Base-by-base conservation (phyloP, 768 basidiomycete genomes). In the Suillus spraguei region DNA sequence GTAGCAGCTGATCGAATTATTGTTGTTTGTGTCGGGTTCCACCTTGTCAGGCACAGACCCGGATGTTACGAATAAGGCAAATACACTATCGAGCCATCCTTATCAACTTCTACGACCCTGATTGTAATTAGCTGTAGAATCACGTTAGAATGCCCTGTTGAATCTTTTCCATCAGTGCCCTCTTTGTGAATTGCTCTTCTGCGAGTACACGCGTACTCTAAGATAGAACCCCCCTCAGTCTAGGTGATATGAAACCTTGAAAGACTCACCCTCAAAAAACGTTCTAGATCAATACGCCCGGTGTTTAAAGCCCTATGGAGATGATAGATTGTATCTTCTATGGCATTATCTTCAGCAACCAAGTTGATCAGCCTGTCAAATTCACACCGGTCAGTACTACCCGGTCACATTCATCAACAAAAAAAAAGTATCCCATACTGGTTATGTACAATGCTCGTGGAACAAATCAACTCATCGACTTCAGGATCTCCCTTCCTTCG, bases 301-400 rank as follows among this genome's bases (percentile, higher is more conserved):
- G 89, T 81, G 72, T 97, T 97, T 66, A 99, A 81, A 0, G 95
- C 97, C 65, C 95, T 85, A 67, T 96, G 94, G 54, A 99, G 85
- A 74, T 99, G 95, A 78, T 98, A 99, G 64, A 97, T 91, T 53
- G 97, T 97, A 75, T 99, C 97, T 78, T 98, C 97, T 72, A 99
- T 95, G 1, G 97, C 95, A 70, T 95, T 95, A 76, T 99, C 97
- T 76, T 99, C 97, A n/a, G 97, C 96, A n/a, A 98, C 90, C 35
- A 99, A 83, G 72, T 98, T 93, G 68, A 98, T 89, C 28, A 99
- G 81, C 78, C 97, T 99, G 72, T 42, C 28, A n/a, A 14, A n/a
- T 14, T 6, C 20, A 62, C 22, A 47, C 32, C 61, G 58, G 67
- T 74, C 44, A 76, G 73, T 46, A 33, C 22, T 44, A 28, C n/a